Evolutionary conservation across 2,329 filamentous ascomycete species (phyloP), one percentile per base, ranked within the genome.

Genomic region (Canariomyces notabilis): DNA sequence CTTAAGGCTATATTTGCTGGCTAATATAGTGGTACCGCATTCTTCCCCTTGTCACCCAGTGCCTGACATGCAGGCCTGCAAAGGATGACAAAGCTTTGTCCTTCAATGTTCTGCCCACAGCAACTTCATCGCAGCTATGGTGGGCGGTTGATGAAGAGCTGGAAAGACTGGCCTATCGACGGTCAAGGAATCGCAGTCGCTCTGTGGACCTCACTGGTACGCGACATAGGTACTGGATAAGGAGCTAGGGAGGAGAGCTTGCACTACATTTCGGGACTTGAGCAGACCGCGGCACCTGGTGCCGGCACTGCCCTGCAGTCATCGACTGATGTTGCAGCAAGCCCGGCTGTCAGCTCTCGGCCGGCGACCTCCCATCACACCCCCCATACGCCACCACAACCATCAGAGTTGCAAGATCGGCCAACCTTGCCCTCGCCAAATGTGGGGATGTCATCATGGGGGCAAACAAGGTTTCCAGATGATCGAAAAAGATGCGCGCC

Each of bases 1-100:
- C 52, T 59, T 62, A 61, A 62, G 61, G 54, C 53, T 67, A 66
- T 67, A 68, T 64, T 57, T 61, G 60, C 50, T 57, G 54, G 53
- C 52, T 61, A 60, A 61, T 68, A 68, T 67, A 66, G 55, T 29
- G 46, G 53, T 50, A 37, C 36, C 32, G 31, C 22, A 55, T 33
- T 42, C 41, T 36, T 34, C 53, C 52, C 51, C 57, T 48, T 57
- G 51, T 53, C 42, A 50, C 43, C 44, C 38, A 12, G 46, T 42
- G 38, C 32, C 37, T 42, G 20, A 38, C 11, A 29, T 29, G 26
- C 26, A 29, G 9, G 7, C 14, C 14, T 9, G 9, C n/a, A n/a
- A n/a, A n/a, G 26, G 26, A 12, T 4, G 26, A 29, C 26, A 8
- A 29, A 29, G 14, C 14, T 11, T 29, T 29, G 26, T 29, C 26